Percentiles rank a stretch among this genome's conserved stretches.
These are phyloP conservation scores for Leccinum ochraceum DNA, from an alignment of 768 basidiomycete genomes.

Conservation along the genomic window DNA sequence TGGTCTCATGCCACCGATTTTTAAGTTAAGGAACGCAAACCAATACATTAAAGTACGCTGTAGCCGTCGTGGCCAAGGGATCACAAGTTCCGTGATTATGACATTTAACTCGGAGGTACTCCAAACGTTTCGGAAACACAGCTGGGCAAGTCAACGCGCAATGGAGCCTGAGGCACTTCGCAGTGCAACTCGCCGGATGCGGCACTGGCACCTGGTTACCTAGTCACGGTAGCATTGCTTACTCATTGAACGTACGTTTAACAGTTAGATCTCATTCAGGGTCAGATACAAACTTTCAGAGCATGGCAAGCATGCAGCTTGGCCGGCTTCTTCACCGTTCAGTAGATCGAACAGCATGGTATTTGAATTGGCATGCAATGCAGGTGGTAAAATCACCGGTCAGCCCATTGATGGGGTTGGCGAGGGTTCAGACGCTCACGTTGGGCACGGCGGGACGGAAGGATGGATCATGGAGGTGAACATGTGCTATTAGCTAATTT, in stretches of 20 bases:
- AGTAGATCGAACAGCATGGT: neutral
- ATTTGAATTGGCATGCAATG: slow-evolving; percentile 18
- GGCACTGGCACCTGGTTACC: no score
- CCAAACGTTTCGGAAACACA: slow-evolving; percentile 3
- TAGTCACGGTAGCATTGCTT: no score
- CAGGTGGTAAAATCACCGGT: neutral
- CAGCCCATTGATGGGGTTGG: slow-evolving; percentile 7
- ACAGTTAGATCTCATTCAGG: neutral
- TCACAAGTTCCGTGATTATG: neutral
- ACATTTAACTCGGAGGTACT: neutral
- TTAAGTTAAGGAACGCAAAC: neutral
- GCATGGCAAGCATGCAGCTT: slow-evolving; percentile 1
- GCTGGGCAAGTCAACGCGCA: neutral
- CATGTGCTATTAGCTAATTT: neutral
- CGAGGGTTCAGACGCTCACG: neutral
- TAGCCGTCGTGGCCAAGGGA: neutral
- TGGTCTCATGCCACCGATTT: slow-evolving; percentile 1
- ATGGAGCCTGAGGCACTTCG: neutral
- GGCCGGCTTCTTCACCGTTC: neutral
- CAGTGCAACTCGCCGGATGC: neutral
- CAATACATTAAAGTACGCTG: neutral
- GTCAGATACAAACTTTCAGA: neutral
- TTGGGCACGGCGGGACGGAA: neutral
- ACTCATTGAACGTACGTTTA: no score
- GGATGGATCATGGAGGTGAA: neutral